These are phyloP conservation scores for Rutstroemia sydowiana DNA, from an alignment of 2,329 filamentous ascomycete species.

Conservation along the genomic window DNA sequence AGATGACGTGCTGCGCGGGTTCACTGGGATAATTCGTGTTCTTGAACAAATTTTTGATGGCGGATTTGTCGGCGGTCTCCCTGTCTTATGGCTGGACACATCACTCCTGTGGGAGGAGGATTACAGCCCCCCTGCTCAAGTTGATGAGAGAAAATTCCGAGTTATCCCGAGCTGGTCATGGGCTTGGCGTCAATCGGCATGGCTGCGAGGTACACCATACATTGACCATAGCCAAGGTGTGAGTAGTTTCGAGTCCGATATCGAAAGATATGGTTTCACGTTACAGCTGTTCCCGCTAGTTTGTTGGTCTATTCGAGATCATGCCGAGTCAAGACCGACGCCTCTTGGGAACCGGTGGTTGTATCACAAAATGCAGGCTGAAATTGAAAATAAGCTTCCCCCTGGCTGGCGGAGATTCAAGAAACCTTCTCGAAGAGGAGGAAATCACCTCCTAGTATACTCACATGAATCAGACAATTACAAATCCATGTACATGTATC, in stretches of 20 bases:
- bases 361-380: not conserved
- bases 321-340: not conserved
- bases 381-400: not conserved
- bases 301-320: not conserved
- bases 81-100: slow-evolving; percentile 16
- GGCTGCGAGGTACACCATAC: too few relatives aligned
- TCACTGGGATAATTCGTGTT: slow-evolving; percentile 11
- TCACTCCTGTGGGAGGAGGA: slow-evolving; percentile 11
- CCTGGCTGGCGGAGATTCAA: not conserved
- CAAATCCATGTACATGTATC: not conserved
- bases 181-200: too few relatives aligned
- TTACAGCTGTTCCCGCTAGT: not conserved
- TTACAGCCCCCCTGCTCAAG: not conserved
- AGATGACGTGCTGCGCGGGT: slow-evolving; percentile 14
- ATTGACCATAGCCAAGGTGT: too few relatives aligned
- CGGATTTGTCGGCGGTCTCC: slow-evolving; percentile 19
- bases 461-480: not conserved
- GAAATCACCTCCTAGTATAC: not conserved
- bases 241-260: too few relatives aligned
- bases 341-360: not conserved
- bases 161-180: slow-evolving; percentile 11
- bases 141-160: not conserved
- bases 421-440: too few relatives aligned
- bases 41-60: slow-evolving; percentile 12
- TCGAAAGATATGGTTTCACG: too few relatives aligned